Conservation (phyloP, 441 rosid species). For the Mallotus japonicus region DNA sequence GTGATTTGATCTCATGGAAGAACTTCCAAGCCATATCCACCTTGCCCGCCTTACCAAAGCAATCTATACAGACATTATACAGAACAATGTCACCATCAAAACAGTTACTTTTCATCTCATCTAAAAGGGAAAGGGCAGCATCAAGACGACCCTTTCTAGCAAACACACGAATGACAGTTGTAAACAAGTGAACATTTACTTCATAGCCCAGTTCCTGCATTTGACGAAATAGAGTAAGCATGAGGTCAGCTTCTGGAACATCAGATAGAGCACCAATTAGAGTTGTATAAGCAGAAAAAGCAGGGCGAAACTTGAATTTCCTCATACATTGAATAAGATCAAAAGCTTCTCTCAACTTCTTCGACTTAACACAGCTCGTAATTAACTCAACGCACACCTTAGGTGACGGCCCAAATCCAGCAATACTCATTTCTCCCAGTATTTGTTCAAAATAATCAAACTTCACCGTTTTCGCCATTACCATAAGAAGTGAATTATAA, state of each 20-base stretch:
- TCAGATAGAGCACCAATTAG: slow-evolving; percentile 81
- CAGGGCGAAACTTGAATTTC: slow-evolving; percentile 85
- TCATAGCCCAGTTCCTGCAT: slow-evolving; percentile 97
- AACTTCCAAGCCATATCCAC: slow-evolving; percentile 96
- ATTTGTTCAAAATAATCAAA: slow-evolving; percentile 66
- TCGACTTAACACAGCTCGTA: slow-evolving; percentile 52
- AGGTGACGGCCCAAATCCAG: slow-evolving; percentile 72
- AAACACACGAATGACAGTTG: slow-evolving; percentile 73
- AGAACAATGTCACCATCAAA: slow-evolving; percentile 78
- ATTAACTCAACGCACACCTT: slow-evolving; percentile 56
- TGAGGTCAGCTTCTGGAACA: slow-evolving; percentile 53
- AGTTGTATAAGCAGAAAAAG: slow-evolving; percentile 85
- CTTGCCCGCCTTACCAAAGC: slow-evolving; percentile 87
- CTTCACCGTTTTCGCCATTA: slow-evolving; percentile 58
- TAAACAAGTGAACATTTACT: slow-evolving; percentile 72
- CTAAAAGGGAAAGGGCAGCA: slow-evolving; percentile 79
- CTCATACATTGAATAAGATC: slow-evolving; percentile 78
- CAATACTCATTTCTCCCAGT: slow-evolving; percentile 84
- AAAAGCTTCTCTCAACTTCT: slow-evolving; percentile 67
- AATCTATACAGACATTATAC: slow-evolving; percentile 90
- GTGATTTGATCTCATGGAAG: slow-evolving; percentile 82
- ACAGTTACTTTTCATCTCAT: slow-evolving; percentile 81
- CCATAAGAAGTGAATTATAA: slow-evolving; percentile 72
- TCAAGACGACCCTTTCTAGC: slow-evolving; percentile 79
- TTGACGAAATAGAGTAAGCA: slow-evolving; percentile 76